Conservation (phyloP, 1,284 basidiomycete species). For the Boletus sp. region DNA sequence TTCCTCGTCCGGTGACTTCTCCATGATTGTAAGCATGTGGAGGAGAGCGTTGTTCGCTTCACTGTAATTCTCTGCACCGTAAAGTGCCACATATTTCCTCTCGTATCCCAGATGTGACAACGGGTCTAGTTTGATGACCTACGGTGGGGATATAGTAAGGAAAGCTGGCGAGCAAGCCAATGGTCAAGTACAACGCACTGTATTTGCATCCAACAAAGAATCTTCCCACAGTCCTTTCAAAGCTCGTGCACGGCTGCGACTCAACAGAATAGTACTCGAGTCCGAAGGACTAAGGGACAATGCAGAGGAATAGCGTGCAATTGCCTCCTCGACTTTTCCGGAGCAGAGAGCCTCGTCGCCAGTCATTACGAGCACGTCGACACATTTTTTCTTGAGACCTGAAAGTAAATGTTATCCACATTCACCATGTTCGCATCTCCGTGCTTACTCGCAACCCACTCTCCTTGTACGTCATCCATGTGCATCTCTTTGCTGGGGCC, state of each 20-base stretch:
- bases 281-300: conserved; percentile 8
- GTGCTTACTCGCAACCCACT: conserved; percentile 1
- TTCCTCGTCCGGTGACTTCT: conserved; percentile 12
- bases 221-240: conserved; percentile 5
- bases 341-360: conserved; percentile 4
- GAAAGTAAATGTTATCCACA: background rate
- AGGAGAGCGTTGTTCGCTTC: background rate
- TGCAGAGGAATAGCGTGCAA: conserved; percentile 8
- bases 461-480: background rate
- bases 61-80: conserved; percentile 1
- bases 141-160: too few relatives aligned
- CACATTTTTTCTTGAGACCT: conserved; percentile 10
- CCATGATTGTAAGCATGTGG: conserved; percentile 9
- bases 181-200: background rate
- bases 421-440: background rate
- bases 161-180: background rate
- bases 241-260: conserved; percentile 11
- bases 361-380: background rate
- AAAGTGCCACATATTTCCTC: conserved; percentile 8
- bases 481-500: background rate
- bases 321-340: background rate
- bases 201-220: conserved; percentile 10
- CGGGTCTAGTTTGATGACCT: conserved; percentile 13
- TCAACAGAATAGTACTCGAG: conserved; percentile 2
- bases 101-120: conserved; percentile 13